A percentile compares a stretch with the other conserved stretches of the same genome.
phyloP scores from a whole-genome alignment of 352 stramenopile species.

The Phytophthora colocasiae region DNA sequence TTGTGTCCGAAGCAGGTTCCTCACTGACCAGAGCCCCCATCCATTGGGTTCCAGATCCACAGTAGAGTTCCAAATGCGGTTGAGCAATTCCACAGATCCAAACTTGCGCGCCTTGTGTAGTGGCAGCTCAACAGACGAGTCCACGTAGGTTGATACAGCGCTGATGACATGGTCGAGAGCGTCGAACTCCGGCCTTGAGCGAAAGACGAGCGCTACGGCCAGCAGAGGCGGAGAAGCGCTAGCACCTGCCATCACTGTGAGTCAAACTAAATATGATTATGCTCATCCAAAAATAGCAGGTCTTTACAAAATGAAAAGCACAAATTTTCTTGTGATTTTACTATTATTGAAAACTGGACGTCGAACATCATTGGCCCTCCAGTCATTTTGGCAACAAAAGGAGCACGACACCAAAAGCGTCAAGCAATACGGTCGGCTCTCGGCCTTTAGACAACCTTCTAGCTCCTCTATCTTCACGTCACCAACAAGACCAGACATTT shows the following conservation, averaged over 20 bases:
- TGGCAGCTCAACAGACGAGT: conserved; percentile 16
- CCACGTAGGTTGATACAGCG: conserved; percentile 2
- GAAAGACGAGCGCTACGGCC: conserved; percentile 11
- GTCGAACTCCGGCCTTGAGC: not conserved
- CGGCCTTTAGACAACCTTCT: conserved; percentile 4
- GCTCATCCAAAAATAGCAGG: too few species aligned
- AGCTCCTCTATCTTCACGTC: not conserved
- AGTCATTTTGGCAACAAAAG: conserved; percentile 29
- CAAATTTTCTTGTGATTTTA: not conserved
- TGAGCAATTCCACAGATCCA: conserved; percentile 8
- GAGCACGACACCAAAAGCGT: conserved; percentile 8
- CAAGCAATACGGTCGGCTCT: conserved; percentile 6
- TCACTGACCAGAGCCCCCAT: conserved; percentile 13
- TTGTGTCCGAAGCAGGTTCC: conserved; percentile 7
- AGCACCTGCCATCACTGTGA: too few species aligned
- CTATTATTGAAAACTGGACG: not conserved
- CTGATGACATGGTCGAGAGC: conserved; percentile 3
- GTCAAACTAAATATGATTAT: too few species aligned
- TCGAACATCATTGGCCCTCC: conserved; percentile 20
- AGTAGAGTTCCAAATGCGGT: conserved; percentile 17
- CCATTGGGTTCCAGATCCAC: conserved; percentile 9
- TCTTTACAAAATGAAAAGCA: not conserved
- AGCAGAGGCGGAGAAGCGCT: conserved; percentile 1
- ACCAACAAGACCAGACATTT: conserved; percentile 9
- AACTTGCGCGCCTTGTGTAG: conserved; percentile 4